Base-by-base conservation (phyloP, 352 stramenopile species). In the Pilasporangium apinafurcum region DNA sequence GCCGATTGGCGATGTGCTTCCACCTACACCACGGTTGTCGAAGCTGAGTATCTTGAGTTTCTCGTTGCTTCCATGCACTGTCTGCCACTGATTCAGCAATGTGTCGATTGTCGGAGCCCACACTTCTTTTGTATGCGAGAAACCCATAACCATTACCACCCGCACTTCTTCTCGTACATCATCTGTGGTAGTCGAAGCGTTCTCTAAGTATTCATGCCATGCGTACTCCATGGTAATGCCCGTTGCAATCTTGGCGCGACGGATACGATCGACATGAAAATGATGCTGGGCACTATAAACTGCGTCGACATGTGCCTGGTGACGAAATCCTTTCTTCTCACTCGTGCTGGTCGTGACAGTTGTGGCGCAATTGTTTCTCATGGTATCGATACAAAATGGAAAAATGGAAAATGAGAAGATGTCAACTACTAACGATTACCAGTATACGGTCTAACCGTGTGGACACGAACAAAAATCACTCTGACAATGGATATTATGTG, bases 71-170 rank as follows among this genome's bases (percentile, higher is more conserved):
- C n/a, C n/a, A 9, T 16, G 10, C n/a, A n/a, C n/a, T n/a, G n/a
- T n/a, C 9, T 36, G 27, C 64, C 59, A 74, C 52, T 59, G 59
- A n/a, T 37, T 43, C 17, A 78, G 50, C 16, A 78, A 44, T 17
- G 59, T 57, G 29, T 73, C 56, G 44, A 78, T 61, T 16, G 60
- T 51, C 1, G 62, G 53, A 0, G 56, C 48, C 66, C 62, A 78
- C 13, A 54, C 53, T 37, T 78, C 66, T 35, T 78, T 74, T 8
- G 59, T 37, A 35, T 65, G 48, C n/a, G 61, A 24, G 45, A 74
- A 70, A 0, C 66, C 66, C 59, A 78, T 74, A 44, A 78, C 57
- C 21, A 78, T 30, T 16, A 74, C 45, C 20, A 78, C 43, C n/a
- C 56, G 56, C 37, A 53, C 37, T 27, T 53, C 45, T 10, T 53